phyloP scores from a whole-genome alignment of 2,329 filamentous ascomycete genomes.

The Aspergillus luchuensis region DNA sequence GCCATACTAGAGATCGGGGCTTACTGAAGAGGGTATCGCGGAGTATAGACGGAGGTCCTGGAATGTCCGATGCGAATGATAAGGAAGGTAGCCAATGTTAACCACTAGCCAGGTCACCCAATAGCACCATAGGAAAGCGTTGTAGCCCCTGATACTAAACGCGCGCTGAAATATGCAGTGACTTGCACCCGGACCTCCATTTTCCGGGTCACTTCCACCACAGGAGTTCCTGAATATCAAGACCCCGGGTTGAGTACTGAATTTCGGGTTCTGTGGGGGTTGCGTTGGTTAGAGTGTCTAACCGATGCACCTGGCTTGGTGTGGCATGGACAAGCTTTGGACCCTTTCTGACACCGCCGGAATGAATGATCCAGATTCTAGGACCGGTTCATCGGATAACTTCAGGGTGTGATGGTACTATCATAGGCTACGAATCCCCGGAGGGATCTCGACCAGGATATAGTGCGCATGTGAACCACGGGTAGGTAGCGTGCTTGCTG shows the following conservation, averaged over 20 bases:
- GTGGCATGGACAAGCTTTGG: slow-evolving; percentile 2
- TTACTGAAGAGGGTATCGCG: background rate
- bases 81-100: background rate
- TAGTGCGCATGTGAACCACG: background rate
- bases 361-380: background rate
- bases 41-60: background rate
- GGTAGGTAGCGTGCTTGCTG: background rate
- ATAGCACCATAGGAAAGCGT: background rate
- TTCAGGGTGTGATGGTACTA: background rate
- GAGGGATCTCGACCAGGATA: background rate
- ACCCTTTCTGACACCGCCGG: slow-evolving; percentile 7
- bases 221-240: slow-evolving; percentile 3
- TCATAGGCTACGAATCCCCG: background rate
- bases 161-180: background rate
- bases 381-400: background rate
- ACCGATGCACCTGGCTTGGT: background rate
- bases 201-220: background rate
- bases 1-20: slow-evolving; percentile 8
- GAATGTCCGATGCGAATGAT: slow-evolving; percentile 2
- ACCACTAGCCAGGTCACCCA: background rate
- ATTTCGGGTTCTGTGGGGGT: slow-evolving; percentile 5
- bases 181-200: background rate
- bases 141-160: background rate
- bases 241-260: background rate
- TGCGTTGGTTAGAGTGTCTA: background rate